A percentile compares a stretch with the other conserved stretches of the same genome.
phyloP scores from a whole-genome alignment of 2,329 filamentous ascomycete species.

The Orbilia ellipsospora region DNA sequence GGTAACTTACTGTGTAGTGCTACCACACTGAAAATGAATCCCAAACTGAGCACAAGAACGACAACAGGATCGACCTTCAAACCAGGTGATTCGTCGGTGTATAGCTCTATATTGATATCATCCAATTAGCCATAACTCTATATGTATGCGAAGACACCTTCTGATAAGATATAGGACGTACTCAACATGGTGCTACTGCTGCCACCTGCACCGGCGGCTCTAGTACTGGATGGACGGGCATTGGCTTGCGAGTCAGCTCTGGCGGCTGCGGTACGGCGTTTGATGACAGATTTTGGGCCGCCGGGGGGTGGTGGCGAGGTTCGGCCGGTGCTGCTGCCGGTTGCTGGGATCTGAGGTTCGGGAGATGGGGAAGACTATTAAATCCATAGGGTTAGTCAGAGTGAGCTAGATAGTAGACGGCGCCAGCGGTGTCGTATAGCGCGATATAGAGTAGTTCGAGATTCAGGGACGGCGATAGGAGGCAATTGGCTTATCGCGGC shows the following conservation, averaged over 20 bases:
- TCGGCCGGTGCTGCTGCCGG: conserved; percentile 77
- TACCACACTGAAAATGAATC: conserved; percentile 99
- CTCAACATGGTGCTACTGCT: conserved; percentile 99
- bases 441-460: too few relatives aligned
- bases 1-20: conserved; percentile 88
- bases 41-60: conserved; percentile 92
- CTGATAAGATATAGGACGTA: conserved; percentile 66
- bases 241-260: conserved; percentile 98
- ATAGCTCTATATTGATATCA: conserved; percentile 72
- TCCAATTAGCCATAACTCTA: not conserved
- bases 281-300: conserved; percentile 93
- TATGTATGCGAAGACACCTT: not conserved
- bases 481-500: conserved; percentile 14
- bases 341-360: conserved; percentile 67
- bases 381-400: conserved; percentile 57
- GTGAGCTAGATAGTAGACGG: conserved; percentile 29
- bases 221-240: conserved; percentile 88
- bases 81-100: conserved; percentile 97
- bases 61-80: conserved; percentile 98
- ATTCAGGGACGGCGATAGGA: not conserved
- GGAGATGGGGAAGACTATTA: conserved; percentile 68
- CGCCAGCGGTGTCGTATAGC: too few relatives aligned
- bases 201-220: conserved; percentile 91
- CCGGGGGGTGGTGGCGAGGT: conserved; percentile 90
- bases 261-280: conserved; percentile 93